Base-by-base conservation (phyloP, 108 stramenopile genomes). In the Pelagomonas calceolata region DNA sequence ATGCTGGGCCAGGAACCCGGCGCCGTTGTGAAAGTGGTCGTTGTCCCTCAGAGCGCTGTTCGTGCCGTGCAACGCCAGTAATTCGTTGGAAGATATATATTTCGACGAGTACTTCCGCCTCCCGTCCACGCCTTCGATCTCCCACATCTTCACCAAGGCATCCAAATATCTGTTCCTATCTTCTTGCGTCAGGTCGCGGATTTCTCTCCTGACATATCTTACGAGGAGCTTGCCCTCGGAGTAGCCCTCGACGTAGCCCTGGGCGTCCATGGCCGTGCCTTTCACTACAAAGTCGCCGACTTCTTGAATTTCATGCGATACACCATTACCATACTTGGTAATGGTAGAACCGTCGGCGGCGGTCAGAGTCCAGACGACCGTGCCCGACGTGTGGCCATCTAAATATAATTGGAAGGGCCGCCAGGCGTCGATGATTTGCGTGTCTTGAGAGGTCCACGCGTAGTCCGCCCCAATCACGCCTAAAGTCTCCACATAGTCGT, bases 11-110 rank as follows among this genome's bases (percentile, higher is more conserved):
- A 69, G 17, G 30, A 69, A 32, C 0, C 69, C 69, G 10, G 69
- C 69, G 44, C 69, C 69, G 39, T 69, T 39, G 51, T 69, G 69
- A 18, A 35, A 69, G 51, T 69, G 69, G 69, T 69, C 69, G 39
- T 39, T 39, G 51, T 69, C 69, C 21, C 36, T 12, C 17, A 35
- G 69, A 4, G 36, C 69, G 36, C 29, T 18, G 51, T 39, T 39
- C 32, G 44, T 69, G 39, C 21, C 35, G 30, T 69, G 69, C 18
- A 39, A 3, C 46, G 32, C 32, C 30, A 69, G 39, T 36, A 69
- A 26, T 5, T 69, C 35, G 32, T 45, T 14, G 30, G 51, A 32
- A 31, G 4, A 10, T 18, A 39, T 16, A 15, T 32, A 69, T 0
- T 37, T 0, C 17, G 69, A 30, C 30, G 4, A 36, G 51, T 69